Base-by-base conservation (phyloP, 352 stramenopile species). In the Phytophthora hybrid region DNA sequence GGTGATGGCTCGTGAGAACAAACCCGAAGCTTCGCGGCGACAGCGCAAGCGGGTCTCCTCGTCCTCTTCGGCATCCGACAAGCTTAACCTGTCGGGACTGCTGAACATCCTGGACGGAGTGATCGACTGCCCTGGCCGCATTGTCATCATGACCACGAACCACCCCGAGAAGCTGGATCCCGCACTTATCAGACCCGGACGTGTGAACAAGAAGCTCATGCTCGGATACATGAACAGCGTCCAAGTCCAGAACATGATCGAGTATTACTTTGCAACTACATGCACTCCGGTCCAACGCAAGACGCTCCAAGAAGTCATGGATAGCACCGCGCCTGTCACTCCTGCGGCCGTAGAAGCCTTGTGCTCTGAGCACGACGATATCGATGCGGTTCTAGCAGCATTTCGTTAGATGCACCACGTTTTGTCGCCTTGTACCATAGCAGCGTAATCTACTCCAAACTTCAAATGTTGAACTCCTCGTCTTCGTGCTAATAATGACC, bases 51-150 rank as follows among this genome's bases (percentile, higher is more conserved):
- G 56, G 73, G 61, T 60, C 26, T n/a, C 26, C 21, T 56, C 58
- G 6, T 63, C 44, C 41, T 49, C 41, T 19, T 49, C 41, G 31
- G 54, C 55, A 2, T 59, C 46, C 5, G 74, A 90, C 69, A 86
- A 94, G 78, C 78, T 98, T 18, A 96, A 92, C 64, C 68, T 98
- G 16, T 81, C 85, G 9, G 92, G 93, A 0, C 77, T 98, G 26
- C 71, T 98, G 0, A 98, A 98, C 55, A 89, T 96, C 0, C 76
- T 98, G 5, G 94, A 98, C 67, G 94, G 94, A n/a, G 88, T 96
- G 6, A 88, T 92, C 26, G 87, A 96, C 59, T 87, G 76, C 19
- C 83, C 84, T 41, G 86, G 80, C 29, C 80, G 87, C 47, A 97
- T 97, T 52, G 71, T 96, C 1, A 90, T 97, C 69, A 93, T 96